phyloP scores from a whole-genome alignment of 2,329 filamentous ascomycete genomes.

The Penicillium sp. region DNA sequence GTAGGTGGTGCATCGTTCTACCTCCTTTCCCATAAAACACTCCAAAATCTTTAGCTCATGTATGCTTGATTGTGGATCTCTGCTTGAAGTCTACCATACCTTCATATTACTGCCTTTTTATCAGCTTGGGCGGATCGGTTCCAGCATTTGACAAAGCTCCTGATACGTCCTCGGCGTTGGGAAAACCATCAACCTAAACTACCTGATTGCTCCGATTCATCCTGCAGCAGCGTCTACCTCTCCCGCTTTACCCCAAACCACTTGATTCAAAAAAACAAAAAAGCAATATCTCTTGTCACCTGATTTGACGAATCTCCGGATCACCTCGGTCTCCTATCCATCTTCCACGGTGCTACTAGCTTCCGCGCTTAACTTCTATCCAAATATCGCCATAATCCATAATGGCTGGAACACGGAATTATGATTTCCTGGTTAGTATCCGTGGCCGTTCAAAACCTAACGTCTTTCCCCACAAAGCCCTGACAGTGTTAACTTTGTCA shows the following conservation, averaged over 20 bases:
- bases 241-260: neutral
- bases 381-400: slow-evolving; percentile 18
- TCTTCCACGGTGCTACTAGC: neutral
- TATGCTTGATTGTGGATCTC: slow-evolving; percentile 3
- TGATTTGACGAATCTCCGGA: neutral
- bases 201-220: slow-evolving; percentile 1
- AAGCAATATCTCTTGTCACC: neutral
- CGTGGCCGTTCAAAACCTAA: neutral
- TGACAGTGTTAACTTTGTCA: slow-evolving; percentile 6
- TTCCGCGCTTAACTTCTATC: slow-evolving; percentile 5
- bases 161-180: slow-evolving; percentile 4
- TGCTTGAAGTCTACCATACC: neutral
- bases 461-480: neutral
- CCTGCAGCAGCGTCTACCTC: neutral
- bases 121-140: neutral
- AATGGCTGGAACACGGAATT: slow-evolving; percentile 98
- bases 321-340: neutral
- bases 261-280: neutral
- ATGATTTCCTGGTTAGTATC: slow-evolving; percentile 87
- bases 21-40: slow-evolving; percentile 9
- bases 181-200: slow-evolving; percentile 6
- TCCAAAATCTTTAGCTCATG: neutral
- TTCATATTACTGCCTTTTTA: neutral
- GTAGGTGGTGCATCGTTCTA: slow-evolving; percentile 1
- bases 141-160: neutral